Percentiles rank a stretch among this genome's conserved stretches.
These are phyloP conservation scores for Fusarium nisikadoi DNA, from an alignment of 2,329 filamentous ascomycete species.

Conservation along the genomic window DNA sequence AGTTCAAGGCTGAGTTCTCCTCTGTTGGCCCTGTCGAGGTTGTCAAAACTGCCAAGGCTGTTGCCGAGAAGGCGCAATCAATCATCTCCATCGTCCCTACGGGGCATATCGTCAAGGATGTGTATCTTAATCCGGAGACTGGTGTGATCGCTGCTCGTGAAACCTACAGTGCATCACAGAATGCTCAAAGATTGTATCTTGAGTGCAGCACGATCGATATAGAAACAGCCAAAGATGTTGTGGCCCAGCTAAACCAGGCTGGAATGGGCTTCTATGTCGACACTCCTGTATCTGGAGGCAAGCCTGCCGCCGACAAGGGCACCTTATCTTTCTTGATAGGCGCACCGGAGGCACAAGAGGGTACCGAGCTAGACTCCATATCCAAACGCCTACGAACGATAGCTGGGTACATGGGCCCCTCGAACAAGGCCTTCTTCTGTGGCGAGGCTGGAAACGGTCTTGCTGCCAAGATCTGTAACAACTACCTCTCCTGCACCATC, in stretches of 20 bases:
- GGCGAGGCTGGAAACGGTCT: not conserved
- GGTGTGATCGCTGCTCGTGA: slow-evolving; percentile 1
- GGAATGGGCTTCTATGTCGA: not conserved
- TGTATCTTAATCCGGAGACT: not conserved
- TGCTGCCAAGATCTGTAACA: not conserved
- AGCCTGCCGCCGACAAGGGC: not conserved
- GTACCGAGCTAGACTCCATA: not conserved
- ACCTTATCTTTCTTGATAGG: not conserved
- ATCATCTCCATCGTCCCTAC: slow-evolving; percentile 11
- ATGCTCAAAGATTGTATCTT: not conserved
- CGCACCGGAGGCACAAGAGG: not conserved
- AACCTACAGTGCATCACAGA: not conserved
- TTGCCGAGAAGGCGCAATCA: not conserved
- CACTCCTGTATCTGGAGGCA: not conserved
- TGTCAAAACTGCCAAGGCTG: not conserved
- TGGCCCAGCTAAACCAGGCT: not conserved
- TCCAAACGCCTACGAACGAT: not conserved
- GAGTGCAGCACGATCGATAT: slow-evolving; percentile 21
- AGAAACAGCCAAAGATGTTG: not conserved
- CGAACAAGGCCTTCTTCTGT: not conserved
- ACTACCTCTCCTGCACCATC: not conserved
- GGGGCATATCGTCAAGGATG: not conserved
- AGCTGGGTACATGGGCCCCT: not conserved
- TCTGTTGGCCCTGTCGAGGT: not conserved
- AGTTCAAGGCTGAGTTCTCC: not conserved